Conservation (phyloP, 805 yeast genomes). For the Ogataea trehaloabstinens region DNA sequence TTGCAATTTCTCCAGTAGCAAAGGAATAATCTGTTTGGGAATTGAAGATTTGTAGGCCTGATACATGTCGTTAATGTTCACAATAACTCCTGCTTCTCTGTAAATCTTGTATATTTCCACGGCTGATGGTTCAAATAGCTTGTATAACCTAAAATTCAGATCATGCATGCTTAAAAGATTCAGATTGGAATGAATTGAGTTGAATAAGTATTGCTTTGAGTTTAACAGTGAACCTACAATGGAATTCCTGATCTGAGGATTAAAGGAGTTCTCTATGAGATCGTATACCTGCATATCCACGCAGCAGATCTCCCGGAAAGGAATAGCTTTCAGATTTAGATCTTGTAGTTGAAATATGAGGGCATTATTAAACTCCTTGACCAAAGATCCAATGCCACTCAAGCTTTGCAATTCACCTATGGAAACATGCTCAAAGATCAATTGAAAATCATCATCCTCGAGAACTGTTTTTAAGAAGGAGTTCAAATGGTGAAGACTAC, state of each 20-base stretch:
- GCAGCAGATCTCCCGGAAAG: slow-evolving; percentile 44
- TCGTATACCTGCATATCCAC: slow-evolving; percentile 24
- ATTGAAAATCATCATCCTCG: slow-evolving; percentile 25
- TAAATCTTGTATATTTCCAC: slow-evolving; percentile 62
- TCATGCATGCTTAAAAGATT: slow-evolving; percentile 6
- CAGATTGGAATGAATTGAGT: slow-evolving; percentile 23
- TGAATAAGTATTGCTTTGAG: slow-evolving; percentile 33
- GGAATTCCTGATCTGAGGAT: slow-evolving; percentile 43
- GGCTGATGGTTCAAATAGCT: slow-evolving; percentile 46
- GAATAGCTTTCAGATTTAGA: slow-evolving; percentile 24
- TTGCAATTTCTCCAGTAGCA: slow-evolving; percentile 15
- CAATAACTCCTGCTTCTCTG: slow-evolving; percentile 71
- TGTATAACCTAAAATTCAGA: slow-evolving; percentile 29
- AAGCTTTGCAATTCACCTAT: slow-evolving; percentile 4
- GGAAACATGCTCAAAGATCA: slow-evolving; percentile 15
- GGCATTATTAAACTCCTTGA: slow-evolving; percentile 15
- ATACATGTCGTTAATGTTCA: slow-evolving; percentile 35
- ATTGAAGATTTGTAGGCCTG: slow-evolving; percentile 35
- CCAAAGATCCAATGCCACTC: slow-evolving; percentile 10
- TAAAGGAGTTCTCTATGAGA: slow-evolving; percentile 36
- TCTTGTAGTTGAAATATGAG: slow-evolving; percentile 20
- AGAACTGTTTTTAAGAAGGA: slow-evolving; percentile 20
- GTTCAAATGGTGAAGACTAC: slow-evolving; percentile 12
- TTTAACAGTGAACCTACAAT: slow-evolving; percentile 41
- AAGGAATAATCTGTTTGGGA: slow-evolving; percentile 9